phyloP scores from a whole-genome alignment of 140 eudicot species.

The Cichorium intybus region DNA sequence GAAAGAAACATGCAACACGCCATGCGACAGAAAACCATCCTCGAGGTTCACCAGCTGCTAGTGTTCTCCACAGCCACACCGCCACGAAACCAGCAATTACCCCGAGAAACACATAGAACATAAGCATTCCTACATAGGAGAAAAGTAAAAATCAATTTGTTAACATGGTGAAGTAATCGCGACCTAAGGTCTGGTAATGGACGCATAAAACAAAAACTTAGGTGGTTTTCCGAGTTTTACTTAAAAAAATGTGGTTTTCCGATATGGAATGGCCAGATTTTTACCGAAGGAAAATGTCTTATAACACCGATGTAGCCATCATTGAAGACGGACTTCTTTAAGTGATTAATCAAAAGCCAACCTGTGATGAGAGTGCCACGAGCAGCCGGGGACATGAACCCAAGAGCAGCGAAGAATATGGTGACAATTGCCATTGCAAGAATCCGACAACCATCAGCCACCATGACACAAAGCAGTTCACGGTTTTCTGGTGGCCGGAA shows the following conservation, averaged over 20 bases:
- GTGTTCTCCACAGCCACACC: slow-evolving; percentile 45
- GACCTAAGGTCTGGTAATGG: no score
- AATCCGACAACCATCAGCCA: slow-evolving; percentile 42
- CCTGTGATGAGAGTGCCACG: slow-evolving; percentile 53
- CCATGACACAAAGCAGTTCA: slow-evolving; percentile 41
- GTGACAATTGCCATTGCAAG: slow-evolving; percentile 45
- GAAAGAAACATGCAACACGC: slow-evolving; percentile 51
- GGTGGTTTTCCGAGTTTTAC: no score
- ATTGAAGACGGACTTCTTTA: neutral
- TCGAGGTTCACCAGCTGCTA: slow-evolving; percentile 28
- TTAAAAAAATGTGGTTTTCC: no score
- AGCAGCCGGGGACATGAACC: slow-evolving; percentile 65
- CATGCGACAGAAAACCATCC: slow-evolving; percentile 54
- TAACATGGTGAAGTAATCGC: no score
- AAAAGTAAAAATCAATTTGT: no score
- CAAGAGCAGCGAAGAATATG: slow-evolving; percentile 55
- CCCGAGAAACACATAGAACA: slow-evolving; percentile 48
- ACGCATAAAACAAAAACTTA: no score
- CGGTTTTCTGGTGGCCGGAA: slow-evolving; percentile 36
- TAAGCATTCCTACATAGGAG: slow-evolving; percentile 35
- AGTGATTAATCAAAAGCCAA: neutral
- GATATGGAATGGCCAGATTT: no score
- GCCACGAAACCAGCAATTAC: slow-evolving; percentile 51
- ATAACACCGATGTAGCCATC: neutral
- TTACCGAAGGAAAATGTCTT: no score